Base-by-base conservation (phyloP, 169 alveolate genomes). In the Miamiensis avidus region DNA sequence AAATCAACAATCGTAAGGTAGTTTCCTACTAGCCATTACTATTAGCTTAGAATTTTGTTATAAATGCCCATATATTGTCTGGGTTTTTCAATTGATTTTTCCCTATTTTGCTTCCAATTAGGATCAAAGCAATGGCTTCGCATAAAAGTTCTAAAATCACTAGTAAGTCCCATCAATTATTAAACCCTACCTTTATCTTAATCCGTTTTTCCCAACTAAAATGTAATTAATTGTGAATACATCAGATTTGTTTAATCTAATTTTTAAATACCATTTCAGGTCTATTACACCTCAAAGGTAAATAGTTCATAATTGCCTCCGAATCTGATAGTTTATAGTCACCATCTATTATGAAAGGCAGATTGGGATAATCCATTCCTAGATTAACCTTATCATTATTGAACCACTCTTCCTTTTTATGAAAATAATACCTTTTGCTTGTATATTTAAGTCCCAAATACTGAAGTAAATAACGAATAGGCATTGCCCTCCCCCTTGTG, bases 401-500 rank as follows among this genome's bases (percentile, higher is more conserved):
- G 16, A 77, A 29, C 82, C 82, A 77, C 27, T 77, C 64, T 27
- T 77, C 65, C 31, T 69, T 77, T 33, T 77, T 26, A 25, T n/a
- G 30, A 6, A 77, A 77, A 32, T 65, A 31, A 27, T 77, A 77
- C 1, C 29, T 77, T 77, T 77, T 69, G 28, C 33, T 72, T 20
- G 0, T 34, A 33, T 77, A 77, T 25, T 77, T 72, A 32, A 77
- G 20, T 26, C 33, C 1, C 1, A 77, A 77, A n/a, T 77, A 77
- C 31, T 77, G 31, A 0, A 77, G 31, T 0, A 77, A 25, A 1
- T 32, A 26, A 26, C 82, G 31, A 31, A 77, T 33, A 31, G 82
- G 82, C 27, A 32, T 33, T 26, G 74, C 82, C 64, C 82, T 77
- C 0, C 82, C 82, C 64, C 82, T 77, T 28, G 64, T 69, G 28